Conservation (phyloP, 805 yeast species). For the Naumovozyma dairenensis region DNA sequence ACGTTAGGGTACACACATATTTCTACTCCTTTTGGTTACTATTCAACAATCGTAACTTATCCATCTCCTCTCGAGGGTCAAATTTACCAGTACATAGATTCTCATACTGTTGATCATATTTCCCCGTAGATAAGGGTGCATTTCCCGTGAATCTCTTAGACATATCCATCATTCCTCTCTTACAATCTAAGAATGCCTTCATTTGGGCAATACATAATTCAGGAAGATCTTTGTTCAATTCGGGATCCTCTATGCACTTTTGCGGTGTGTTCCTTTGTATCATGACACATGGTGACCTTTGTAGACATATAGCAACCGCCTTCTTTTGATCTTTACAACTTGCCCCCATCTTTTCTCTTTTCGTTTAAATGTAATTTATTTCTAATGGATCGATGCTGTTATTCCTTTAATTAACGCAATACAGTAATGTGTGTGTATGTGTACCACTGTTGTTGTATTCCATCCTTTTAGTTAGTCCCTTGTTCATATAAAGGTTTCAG, state of each 20-base stretch:
- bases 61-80: constrained; percentile 72
- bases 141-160: constrained; percentile 86
- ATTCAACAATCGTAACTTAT: constrained; percentile 55
- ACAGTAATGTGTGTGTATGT: too few relatives aligned
- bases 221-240: constrained; percentile 66
- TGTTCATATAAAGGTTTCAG: too few relatives aligned
- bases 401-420: too few relatives aligned
- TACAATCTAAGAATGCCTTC: constrained; percentile 81
- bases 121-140: constrained; percentile 87
- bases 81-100: constrained; percentile 73
- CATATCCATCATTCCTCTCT: constrained; percentile 85
- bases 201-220: constrained; percentile 80
- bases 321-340: constrained; percentile 91
- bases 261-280: constrained; percentile 84
- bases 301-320: constrained; percentile 93
- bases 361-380: too few relatives aligned
- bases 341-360: constrained; percentile 59
- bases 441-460: too few relatives aligned
- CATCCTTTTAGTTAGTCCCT: too few relatives aligned
- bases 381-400: too few relatives aligned
- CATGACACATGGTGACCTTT: constrained; percentile 92
- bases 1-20: constrained; percentile 1
- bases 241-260: constrained; percentile 75
- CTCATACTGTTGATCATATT: constrained; percentile 79
- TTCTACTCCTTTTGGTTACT: constrained; percentile 33